phyloP scores from a whole-genome alignment of 208 protist genomes.

The Crithidia bombi region DNA sequence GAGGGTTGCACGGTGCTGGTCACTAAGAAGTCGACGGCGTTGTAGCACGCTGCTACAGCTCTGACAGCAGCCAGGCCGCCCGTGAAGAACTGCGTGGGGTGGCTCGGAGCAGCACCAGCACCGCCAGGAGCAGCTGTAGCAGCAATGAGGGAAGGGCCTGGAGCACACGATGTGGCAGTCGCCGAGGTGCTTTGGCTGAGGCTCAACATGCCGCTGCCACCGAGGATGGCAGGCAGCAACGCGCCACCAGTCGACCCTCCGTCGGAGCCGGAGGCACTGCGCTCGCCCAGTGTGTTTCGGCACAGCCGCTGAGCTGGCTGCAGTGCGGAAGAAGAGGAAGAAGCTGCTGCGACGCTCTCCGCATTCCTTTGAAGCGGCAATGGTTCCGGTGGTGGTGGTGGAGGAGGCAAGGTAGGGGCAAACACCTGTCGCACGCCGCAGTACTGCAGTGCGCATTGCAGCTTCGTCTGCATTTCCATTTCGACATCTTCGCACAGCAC shows the following conservation, averaged over 20 bases:
- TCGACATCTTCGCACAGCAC: constrained; percentile 59
- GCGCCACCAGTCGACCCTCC: neutral
- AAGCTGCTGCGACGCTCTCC: neutral
- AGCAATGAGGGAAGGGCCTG: neutral
- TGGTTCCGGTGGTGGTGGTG: neutral
- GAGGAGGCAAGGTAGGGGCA: neutral
- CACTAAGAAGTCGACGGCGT: constrained; percentile 28
- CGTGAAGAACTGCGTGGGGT: neutral
- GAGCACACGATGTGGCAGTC: constrained; percentile 39
- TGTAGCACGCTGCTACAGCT: constrained; percentile 20
- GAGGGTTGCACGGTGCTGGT: constrained; percentile 51
- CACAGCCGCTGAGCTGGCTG: neutral
- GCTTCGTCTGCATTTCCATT: constrained; percentile 41
- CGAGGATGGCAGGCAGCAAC: neutral
- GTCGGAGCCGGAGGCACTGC: neutral
- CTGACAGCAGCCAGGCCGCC: neutral
- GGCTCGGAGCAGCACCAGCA: neutral
- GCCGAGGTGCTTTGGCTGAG: constrained; percentile 17
- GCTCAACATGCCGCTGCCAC: constrained; percentile 16
- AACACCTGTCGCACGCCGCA: constrained; percentile 54
- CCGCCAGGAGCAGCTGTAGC: too few species aligned
- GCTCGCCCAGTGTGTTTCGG: constrained; percentile 9
- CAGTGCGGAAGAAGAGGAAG: neutral
- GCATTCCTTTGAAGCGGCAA: neutral
- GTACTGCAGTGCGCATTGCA: constrained; percentile 45